Base-by-base conservation (phyloP, 1,284 basidiomycete genomes). In the Bondarzewia mesenterica region DNA sequence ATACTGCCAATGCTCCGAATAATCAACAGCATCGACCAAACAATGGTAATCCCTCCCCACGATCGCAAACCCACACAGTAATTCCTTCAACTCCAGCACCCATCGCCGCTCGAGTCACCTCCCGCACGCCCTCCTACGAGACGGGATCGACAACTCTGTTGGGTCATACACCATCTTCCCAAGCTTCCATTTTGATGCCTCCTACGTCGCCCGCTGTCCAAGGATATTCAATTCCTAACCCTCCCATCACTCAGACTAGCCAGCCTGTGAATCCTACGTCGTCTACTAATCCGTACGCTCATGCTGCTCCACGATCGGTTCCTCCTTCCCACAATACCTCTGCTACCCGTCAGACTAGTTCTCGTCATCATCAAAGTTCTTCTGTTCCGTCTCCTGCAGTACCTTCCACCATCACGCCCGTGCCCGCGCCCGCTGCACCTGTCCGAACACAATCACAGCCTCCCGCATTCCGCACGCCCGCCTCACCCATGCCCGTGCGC, bases 121-220 rank as follows among this genome's bases (percentile, higher is more conserved):
- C 41, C 12, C 45, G 51, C 29, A 55, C 54, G 7, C 50, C 54
- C 5, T 56, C 54, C 25, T 47, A 56, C 21, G 54, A 55, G 21
- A 56, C 54, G 1, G 54, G 54, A 16, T 56, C 54, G 12, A 56
- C 54, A 16, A 56, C 54, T 5, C 49, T 56, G 27, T 21, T 56
- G 18, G 54, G 54, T 3, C 54, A 55, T 14, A 55, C 54, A 0
- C 49, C 54, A 22, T 55, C 54, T 27, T 55, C 54, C 14, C 54
- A 55, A 36, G 53, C 45, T 8, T 55, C 54, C 16, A 35, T 36
- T 22, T 39, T 50, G 21, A 37, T 55, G 36, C 29, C 40, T 23
- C 38, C 41, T 1, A 45, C 26, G 29, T 54, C 53, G 12, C 53
- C 54, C n/a, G 21, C 41, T 21, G 37, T 42, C 18, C 53, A 55